phyloP scores from a whole-genome alignment of 208 protist genomes.

The Crithidia mellificae region DNA sequence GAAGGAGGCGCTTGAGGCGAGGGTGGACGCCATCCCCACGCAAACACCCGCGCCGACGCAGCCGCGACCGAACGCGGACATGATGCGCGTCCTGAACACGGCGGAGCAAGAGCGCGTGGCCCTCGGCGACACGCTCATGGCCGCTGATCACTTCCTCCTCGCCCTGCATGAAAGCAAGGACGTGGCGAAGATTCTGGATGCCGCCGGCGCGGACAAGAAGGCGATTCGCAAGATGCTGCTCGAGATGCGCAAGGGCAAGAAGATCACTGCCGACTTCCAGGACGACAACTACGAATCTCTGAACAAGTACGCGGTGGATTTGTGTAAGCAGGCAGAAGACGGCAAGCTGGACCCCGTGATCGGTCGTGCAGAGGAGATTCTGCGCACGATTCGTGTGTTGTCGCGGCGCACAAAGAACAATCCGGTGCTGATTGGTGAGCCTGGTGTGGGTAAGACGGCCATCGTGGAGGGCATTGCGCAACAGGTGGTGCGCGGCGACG shows the following conservation, averaged over 20 bases:
- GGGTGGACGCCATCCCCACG: slow-evolving; percentile 50
- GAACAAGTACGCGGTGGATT: slow-evolving; percentile 96
- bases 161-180: slow-evolving; percentile 65
- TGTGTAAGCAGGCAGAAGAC: slow-evolving; percentile 92
- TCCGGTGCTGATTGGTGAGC: slow-evolving; percentile 98
- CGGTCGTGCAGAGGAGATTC: slow-evolving; percentile 98
- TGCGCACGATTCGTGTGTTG: slow-evolving; percentile 96
- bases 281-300: slow-evolving; percentile 92
- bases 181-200: slow-evolving; percentile 63
- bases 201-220: slow-evolving; percentile 63
- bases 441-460: slow-evolving; percentile 94
- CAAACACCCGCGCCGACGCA: slow-evolving; percentile 68
- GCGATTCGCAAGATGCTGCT: slow-evolving; percentile 57
- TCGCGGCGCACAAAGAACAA: slow-evolving; percentile 99
- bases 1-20: slow-evolving; percentile 47
- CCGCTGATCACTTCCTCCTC: slow-evolving; percentile 83
- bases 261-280: slow-evolving; percentile 78
- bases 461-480: slow-evolving; percentile 94
- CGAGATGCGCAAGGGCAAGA: slow-evolving; percentile 86
- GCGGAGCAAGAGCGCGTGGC: slow-evolving; percentile 78
- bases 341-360: slow-evolving; percentile 99
- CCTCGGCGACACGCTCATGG: slow-evolving; percentile 72
- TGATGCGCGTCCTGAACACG: slow-evolving; percentile 76
- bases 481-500: slow-evolving; percentile 92
- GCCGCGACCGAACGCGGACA: slow-evolving; percentile 69